These are phyloP conservation scores for Arabis alpina DNA, from an alignment of 345 rosid species.

Conservation along the genomic window DNA sequence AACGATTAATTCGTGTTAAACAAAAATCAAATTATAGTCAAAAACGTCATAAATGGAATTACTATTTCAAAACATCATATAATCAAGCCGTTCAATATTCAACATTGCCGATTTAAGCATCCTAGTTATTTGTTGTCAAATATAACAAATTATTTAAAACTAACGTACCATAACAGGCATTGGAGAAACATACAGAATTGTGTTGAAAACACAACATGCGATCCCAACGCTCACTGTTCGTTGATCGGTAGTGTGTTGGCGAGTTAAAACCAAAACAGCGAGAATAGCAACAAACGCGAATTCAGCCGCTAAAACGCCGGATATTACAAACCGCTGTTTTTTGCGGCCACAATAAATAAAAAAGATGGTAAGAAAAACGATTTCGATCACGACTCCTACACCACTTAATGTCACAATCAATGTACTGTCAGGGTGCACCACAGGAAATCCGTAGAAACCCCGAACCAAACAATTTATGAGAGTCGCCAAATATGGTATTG, in stretches of 20 bases:
- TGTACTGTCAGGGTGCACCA: slow-evolving; percentile 65
- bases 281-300: slow-evolving; percentile 43
- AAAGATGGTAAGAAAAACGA: slow-evolving; percentile 52
- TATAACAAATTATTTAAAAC: not conserved
- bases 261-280: slow-evolving; percentile 44
- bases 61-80: too few species aligned
- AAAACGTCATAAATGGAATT: not conserved
- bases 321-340: slow-evolving; percentile 44
- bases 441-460: slow-evolving; percentile 71
- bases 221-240: slow-evolving; percentile 61
- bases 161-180: slow-evolving; percentile 62
- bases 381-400: slow-evolving; percentile 57
- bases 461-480: slow-evolving; percentile 70
- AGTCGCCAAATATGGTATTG: slow-evolving; percentile 64
- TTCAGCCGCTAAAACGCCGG: slow-evolving; percentile 39
- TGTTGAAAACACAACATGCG: slow-evolving; percentile 51
- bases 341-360: slow-evolving; percentile 48
- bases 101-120: not conserved
- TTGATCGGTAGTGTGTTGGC: slow-evolving; percentile 46
- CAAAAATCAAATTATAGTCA: not conserved
- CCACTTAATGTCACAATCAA: slow-evolving; percentile 73
- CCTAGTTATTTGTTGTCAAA: not conserved
- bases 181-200: slow-evolving; percentile 74
- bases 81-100: too few species aligned
- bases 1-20: not conserved